A percentile compares a stretch with the other conserved stretches of the same genome.
phyloP scores from a whole-genome alignment of 495 filamentous ascomycete genomes.

The Aspergillus heteromorphus region DNA sequence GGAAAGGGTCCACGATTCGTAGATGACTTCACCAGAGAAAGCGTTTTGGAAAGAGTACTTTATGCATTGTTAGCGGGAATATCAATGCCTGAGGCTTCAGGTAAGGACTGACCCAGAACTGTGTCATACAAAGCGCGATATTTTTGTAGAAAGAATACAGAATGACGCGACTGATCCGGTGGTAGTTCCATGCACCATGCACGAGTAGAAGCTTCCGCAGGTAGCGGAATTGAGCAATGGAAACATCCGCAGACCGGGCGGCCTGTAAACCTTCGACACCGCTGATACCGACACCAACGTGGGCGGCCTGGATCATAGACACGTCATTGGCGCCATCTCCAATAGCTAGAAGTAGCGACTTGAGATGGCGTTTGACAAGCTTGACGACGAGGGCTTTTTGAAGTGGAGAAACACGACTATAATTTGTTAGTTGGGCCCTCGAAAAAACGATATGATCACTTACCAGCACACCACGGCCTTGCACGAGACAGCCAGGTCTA shows the following conservation, averaged over 20 bases:
- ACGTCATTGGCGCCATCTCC: conserved; percentile 99
- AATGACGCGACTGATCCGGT: conserved; percentile 92
- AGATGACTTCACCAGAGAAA: conserved; percentile 97
- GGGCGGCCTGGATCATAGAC: conserved; percentile 98
- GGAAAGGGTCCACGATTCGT: conserved; percentile 97
- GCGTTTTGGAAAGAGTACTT: conserved; percentile 97
- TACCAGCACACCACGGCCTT: conserved; percentile 98
- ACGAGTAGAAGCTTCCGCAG: conserved; percentile 92
- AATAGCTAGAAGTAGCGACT: conserved; percentile 88
- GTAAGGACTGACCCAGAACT: conserved; percentile 77
- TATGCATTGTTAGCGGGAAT: conserved; percentile 27
- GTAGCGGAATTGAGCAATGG: conserved; percentile 95
- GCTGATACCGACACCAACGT: conserved; percentile 97
- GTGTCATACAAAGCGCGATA: conserved; percentile 96
- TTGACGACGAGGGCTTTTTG: conserved; percentile 99
- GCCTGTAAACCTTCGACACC: conserved; percentile 98
- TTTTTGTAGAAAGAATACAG: conserved; percentile 99
- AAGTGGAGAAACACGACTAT: conserved; percentile 88
- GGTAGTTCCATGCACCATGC: conserved; percentile 96
- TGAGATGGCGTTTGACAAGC: conserved; percentile 92
- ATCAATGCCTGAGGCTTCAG: background rate
- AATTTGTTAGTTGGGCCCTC: conserved; percentile 8
- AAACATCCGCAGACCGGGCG: conserved; percentile 90
- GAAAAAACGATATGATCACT: conserved; percentile 21
- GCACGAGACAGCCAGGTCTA: conserved; percentile 90